Conservation (phyloP, 768 basidiomycete species). For the Tulasnella sp. region DNA sequence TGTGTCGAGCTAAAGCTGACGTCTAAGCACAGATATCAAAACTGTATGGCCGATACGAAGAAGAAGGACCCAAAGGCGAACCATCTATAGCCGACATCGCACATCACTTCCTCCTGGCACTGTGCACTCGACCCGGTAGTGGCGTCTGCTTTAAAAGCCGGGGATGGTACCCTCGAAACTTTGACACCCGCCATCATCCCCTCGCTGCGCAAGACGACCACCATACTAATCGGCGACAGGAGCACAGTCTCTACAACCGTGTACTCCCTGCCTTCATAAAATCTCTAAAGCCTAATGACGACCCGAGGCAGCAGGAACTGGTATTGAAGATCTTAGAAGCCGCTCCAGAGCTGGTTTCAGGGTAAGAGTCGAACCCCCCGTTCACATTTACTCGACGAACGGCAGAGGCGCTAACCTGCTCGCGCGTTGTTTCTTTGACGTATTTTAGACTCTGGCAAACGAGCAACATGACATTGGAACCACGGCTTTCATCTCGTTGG, state of each 20-base stretch:
- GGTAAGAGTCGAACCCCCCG: constrained; percentile 52
- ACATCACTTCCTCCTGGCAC: constrained; percentile 84
- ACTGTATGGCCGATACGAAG: constrained; percentile 64
- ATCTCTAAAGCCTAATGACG: constrained; percentile 84
- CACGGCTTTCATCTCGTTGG: constrained; percentile 88
- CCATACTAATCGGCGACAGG: constrained; percentile 41
- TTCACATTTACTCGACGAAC: too few species aligned
- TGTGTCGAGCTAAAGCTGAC: constrained; percentile 28
- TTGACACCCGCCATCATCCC: constrained; percentile 14
- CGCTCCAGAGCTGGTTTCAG: constrained; percentile 83
- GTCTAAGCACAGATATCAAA: constrained; percentile 60
- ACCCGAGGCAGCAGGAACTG: constrained; percentile 80
- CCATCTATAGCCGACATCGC: constrained; percentile 74
- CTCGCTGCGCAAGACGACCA: constrained; percentile 44
- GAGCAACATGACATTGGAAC: constrained; percentile 74
- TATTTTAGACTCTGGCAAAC: constrained; percentile 67
- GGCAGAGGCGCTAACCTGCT: constrained; percentile 35
- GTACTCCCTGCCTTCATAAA: constrained; percentile 77
- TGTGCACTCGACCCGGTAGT: constrained; percentile 76
- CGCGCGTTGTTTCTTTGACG: neutral
- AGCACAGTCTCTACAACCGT: constrained; percentile 72
- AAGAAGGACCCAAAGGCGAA: constrained; percentile 56
- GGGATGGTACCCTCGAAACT: constrained; percentile 87
- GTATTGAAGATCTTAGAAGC: constrained; percentile 76
- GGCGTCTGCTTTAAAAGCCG: constrained; percentile 88